Percentiles rank a stretch among this genome's conserved stretches.
phyloP scores from a whole-genome alignment of 257 asterid species.

The Petrea volubilis region DNA sequence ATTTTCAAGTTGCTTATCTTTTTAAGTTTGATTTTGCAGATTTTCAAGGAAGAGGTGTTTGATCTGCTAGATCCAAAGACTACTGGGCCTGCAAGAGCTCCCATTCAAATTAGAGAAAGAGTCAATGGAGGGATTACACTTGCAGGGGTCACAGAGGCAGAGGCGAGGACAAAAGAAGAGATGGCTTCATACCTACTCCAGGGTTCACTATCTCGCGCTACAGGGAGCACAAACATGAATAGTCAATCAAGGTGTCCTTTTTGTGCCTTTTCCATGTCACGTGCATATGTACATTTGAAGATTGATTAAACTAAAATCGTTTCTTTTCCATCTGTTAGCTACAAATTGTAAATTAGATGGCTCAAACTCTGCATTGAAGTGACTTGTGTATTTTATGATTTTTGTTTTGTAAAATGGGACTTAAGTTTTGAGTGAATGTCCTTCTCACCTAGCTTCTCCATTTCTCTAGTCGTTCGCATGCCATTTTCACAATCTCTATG shows the following conservation, averaged over 20 bases:
- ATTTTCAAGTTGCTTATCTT: conserved; percentile 4
- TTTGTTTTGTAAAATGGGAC: background rate
- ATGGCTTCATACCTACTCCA: conserved; percentile 79
- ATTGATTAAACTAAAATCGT: background rate
- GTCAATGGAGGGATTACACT: conserved; percentile 86
- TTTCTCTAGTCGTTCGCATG: conserved; percentile 86
- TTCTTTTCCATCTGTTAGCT: background rate
- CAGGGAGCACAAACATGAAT: conserved; percentile 98
- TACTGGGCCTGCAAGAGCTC: conserved; percentile 68
- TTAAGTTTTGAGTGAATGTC: background rate
- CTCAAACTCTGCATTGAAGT: background rate
- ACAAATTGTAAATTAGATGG: background rate
- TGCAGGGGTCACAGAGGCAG: conserved; percentile 97
- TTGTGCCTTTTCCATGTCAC: background rate
- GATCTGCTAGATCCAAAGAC: conserved; percentile 72
- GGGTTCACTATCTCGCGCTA: conserved; percentile 92
- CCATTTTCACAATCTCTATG: conserved; percentile 91
- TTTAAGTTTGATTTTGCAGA: conserved; percentile 47
- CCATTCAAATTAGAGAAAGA: conserved; percentile 92
- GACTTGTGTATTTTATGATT: background rate
- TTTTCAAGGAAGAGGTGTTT: conserved; percentile 95
- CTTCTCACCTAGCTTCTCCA: conserved; percentile 11
- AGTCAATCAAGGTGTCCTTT: conserved; percentile 78
- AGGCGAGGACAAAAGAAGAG: conserved; percentile 85
- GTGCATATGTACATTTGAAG: background rate